Conservation (phyloP, 2,329 filamentous ascomycete genomes). For the Chalara sp. region DNA sequence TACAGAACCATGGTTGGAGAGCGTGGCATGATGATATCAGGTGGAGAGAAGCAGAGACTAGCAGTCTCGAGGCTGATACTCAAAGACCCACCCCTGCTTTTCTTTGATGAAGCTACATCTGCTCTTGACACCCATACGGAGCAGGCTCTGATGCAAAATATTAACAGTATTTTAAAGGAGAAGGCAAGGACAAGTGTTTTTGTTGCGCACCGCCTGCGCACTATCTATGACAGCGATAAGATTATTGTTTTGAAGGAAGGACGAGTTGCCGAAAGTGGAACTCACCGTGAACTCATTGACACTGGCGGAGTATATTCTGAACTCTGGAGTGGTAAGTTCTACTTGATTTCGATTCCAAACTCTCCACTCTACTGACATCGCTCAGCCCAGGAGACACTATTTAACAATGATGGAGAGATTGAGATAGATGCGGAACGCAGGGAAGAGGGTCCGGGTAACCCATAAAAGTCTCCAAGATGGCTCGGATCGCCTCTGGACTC, state of each 20-base stretch:
- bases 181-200: constrained; percentile 89
- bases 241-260: constrained; percentile 89
- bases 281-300: constrained; percentile 78
- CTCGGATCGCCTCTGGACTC: no score
- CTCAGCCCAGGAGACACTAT: constrained; percentile 56
- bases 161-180: constrained; percentile 85
- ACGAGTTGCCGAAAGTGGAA: constrained; percentile 80
- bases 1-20: constrained; percentile 91
- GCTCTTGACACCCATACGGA: constrained; percentile 92
- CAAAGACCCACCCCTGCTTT: constrained; percentile 83
- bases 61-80: constrained; percentile 78
- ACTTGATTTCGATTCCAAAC: not conserved
- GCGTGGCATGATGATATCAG: constrained; percentile 93
- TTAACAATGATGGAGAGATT: constrained; percentile 37
- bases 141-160: constrained; percentile 82
- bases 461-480: no score
- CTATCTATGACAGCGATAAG: constrained; percentile 87
- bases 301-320: constrained; percentile 75
- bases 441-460: not conserved
- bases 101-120: constrained; percentile 93
- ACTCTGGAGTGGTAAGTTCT: constrained; percentile 74
- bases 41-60: constrained; percentile 86
- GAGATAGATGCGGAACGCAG: constrained; percentile 9
- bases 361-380: constrained; percentile 8
- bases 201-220: constrained; percentile 84